Percentiles rank a stretch among this genome's conserved stretches.
Evolutionary conservation across 2,329 filamentous ascomycete species (phyloP).

Genomic region (Aspergillus puulaauensis): DNA sequence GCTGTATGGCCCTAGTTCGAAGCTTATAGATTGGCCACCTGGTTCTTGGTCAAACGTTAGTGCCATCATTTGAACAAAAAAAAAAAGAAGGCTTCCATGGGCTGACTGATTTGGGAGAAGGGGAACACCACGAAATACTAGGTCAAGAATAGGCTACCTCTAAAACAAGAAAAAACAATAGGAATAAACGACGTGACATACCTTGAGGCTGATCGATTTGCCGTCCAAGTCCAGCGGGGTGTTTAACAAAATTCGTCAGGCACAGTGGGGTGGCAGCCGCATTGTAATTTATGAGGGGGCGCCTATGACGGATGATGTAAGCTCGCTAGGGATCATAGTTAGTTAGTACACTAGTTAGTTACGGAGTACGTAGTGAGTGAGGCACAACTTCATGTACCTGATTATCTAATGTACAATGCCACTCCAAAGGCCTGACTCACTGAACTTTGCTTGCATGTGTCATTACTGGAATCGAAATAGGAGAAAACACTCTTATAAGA

Average conservation of each 20-base stretch:
- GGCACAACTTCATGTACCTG: neutral
- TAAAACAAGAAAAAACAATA: neutral
- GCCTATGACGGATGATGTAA: conserved; percentile 33
- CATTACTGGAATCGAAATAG: neutral
- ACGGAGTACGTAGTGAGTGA: neutral
- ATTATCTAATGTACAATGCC: neutral
- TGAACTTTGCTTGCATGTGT: neutral
- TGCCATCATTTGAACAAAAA: neutral
- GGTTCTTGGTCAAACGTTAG: conserved; percentile 16
- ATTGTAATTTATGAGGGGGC: conserved; percentile 13
- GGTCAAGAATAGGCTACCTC: neutral
- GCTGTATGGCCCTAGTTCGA: conserved; percentile 22
- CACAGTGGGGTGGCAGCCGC: conserved; percentile 33
- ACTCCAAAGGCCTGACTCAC: neutral
- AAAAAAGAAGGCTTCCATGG: neutral
- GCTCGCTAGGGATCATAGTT: conserved; percentile 11
- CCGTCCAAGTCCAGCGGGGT: conserved; percentile 30
- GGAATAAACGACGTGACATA: conserved; percentile 15
- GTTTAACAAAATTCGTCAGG: conserved; percentile 36
- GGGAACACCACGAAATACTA: neutral
- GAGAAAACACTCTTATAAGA: neutral
- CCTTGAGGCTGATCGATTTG: conserved; percentile 23
- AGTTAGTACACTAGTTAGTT: too few species aligned
- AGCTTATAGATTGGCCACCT: conserved; percentile 19
- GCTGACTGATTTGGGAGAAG: neutral